phyloP scores from a whole-genome alignment of 169 alveolate species.

The Ichthyophthirius multifiliis region DNA sequence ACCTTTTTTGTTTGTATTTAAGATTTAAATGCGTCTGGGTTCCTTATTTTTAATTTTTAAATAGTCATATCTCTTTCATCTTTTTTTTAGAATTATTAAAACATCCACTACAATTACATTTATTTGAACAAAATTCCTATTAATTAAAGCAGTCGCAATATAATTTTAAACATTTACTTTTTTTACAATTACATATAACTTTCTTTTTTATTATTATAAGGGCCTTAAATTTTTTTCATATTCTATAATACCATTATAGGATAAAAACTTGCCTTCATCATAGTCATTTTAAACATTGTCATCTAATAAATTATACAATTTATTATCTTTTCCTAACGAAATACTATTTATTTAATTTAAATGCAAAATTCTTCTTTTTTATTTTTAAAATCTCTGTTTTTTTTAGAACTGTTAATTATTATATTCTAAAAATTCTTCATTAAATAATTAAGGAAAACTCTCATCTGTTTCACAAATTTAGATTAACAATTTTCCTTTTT shows the following conservation, averaged over 20 bases:
- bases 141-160: slow-evolving; percentile 82
- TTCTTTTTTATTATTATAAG: slow-evolving; percentile 33
- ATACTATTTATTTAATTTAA: not conserved
- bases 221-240: slow-evolving; percentile 12
- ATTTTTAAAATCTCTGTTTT: not conserved
- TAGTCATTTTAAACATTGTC: not conserved
- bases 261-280: not conserved
- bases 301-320: not conserved
- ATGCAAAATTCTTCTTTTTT: not conserved
- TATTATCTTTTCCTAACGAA: not conserved
- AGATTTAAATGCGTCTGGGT: slow-evolving; percentile 73
- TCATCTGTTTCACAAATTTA: slow-evolving; percentile 10
- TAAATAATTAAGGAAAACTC: not conserved
- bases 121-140: slow-evolving; percentile 60
- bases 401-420: not conserved
- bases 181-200: slow-evolving; percentile 69
- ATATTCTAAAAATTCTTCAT: not conserved
- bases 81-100: slow-evolving; percentile 63
- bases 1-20: slow-evolving; percentile 28
- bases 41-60: slow-evolving; percentile 54
- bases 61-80: slow-evolving; percentile 50
- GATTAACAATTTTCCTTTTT: not conserved
- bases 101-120: slow-evolving; percentile 75
- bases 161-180: slow-evolving; percentile 76
- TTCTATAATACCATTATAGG: not conserved